phyloP scores from a whole-genome alignment of 1,284 basidiomycete species.

The Ganoderma leucocontextum region DNA sequence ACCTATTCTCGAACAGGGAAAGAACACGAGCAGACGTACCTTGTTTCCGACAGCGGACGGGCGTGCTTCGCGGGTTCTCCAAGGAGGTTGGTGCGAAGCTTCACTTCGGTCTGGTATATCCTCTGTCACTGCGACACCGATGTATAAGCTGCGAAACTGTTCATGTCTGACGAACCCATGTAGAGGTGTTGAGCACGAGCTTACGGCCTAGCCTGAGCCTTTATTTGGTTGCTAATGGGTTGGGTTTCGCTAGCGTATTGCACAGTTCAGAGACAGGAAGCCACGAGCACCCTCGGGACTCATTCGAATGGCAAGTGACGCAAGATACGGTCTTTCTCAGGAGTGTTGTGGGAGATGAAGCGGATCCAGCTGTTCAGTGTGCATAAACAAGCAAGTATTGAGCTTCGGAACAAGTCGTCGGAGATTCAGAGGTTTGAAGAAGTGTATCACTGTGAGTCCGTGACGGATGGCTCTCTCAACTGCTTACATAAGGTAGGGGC shows the following conservation, averaged over 20 bases:
- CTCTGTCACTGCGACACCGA: conserved; percentile 82
- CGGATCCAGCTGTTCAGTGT: too few species aligned
- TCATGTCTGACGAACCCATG: conserved; percentile 66
- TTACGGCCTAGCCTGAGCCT: conserved; percentile 82
- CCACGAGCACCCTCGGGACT: conserved; percentile 39
- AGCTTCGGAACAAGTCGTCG: too few species aligned
- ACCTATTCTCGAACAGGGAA: background rate
- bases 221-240: conserved; percentile 81
- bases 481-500: too few species aligned
- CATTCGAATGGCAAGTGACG: conserved; percentile 72
- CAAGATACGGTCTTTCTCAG: conserved; percentile 28
- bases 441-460: background rate
- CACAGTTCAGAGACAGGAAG: conserved; percentile 33
- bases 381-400: background rate
- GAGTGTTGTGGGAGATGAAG: background rate
- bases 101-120: conserved; percentile 83
- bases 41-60: conserved; percentile 84
- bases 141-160: conserved; percentile 77
- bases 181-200: conserved; percentile 35
- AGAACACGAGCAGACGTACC: conserved; percentile 53
- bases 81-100: conserved; percentile 80
- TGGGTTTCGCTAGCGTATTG: conserved; percentile 88
- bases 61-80: conserved; percentile 82
- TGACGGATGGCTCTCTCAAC: too few species aligned
- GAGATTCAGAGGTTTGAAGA: too few species aligned